Conservation (phyloP, 306 rosid species). For the Vicia faba region DNA sequence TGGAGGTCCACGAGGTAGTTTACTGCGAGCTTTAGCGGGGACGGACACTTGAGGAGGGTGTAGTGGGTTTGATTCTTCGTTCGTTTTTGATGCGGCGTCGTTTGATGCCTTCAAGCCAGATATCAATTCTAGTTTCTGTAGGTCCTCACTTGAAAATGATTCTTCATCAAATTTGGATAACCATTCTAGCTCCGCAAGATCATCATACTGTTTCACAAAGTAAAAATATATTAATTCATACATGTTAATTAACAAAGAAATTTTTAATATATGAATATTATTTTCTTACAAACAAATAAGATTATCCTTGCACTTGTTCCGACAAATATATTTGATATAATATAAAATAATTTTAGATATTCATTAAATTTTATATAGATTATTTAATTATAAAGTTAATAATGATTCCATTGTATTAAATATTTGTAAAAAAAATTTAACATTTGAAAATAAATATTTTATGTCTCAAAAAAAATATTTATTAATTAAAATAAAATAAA, state of each 20-base stretch:
- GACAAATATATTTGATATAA: too few relatives aligned
- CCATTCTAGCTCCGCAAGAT: slow-evolving; percentile 91
- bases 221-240: neutral
- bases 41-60: slow-evolving; percentile 57
- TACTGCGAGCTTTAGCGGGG: slow-evolving; percentile 90
- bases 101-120: slow-evolving; percentile 60
- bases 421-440: too few relatives aligned
- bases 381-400: too few relatives aligned
- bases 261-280: neutral
- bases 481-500: too few relatives aligned
- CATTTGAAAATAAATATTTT: too few relatives aligned
- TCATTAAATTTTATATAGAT: too few relatives aligned
- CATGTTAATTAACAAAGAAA: neutral
- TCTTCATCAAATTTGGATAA: slow-evolving; percentile 82
- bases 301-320: too few relatives aligned
- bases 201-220: slow-evolving; percentile 48
- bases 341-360: too few relatives aligned
- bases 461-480: too few relatives aligned
- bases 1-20: slow-evolving; percentile 73
- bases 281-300: too few relatives aligned
- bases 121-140: slow-evolving; percentile 73
- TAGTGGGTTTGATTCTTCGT: slow-evolving; percentile 38
- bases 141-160: slow-evolving; percentile 80
- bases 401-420: too few relatives aligned
- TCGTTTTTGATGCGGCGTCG: slow-evolving; percentile 44